phyloP scores from a whole-genome alignment of 2,329 filamentous ascomycete species.

The Aspergillus novofumigatus region DNA sequence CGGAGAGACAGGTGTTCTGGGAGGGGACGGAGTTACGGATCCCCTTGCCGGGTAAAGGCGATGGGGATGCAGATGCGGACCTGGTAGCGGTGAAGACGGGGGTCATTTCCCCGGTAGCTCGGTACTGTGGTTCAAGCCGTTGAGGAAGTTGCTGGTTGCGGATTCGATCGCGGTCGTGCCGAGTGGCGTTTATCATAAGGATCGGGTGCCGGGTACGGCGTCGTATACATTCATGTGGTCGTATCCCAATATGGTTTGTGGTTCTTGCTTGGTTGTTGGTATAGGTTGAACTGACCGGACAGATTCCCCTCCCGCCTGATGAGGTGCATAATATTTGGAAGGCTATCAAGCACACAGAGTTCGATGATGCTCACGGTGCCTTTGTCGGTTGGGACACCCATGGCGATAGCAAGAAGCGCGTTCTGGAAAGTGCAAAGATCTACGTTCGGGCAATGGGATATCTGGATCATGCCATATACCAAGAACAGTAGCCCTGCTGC shows the following conservation, averaged over 20 bases:
- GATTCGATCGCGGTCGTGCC: slow-evolving; percentile 73
- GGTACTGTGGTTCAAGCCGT: slow-evolving; percentile 58
- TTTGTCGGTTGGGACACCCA: slow-evolving; percentile 63
- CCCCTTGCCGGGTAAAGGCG: neutral
- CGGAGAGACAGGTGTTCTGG: slow-evolving; percentile 27
- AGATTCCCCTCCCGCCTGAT: slow-evolving; percentile 64
- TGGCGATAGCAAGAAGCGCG: slow-evolving; percentile 56
- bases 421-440: slow-evolving; percentile 74
- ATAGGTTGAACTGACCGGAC: slow-evolving; percentile 34
- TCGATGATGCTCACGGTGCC: slow-evolving; percentile 63
- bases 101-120: slow-evolving; percentile 77
- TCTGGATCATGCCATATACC: slow-evolving; percentile 28
- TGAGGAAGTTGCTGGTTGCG: slow-evolving; percentile 65
- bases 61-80: neutral
- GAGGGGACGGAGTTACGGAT: slow-evolving; percentile 38
- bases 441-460: slow-evolving; percentile 51
- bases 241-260: slow-evolving; percentile 56
- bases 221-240: slow-evolving; percentile 72
- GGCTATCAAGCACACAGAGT: slow-evolving; percentile 59
- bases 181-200: slow-evolving; percentile 24
- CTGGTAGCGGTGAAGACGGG: slow-evolving; percentile 63
- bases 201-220: slow-evolving; percentile 42
- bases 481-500: slow-evolving; percentile 10
- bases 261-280: slow-evolving; percentile 11
- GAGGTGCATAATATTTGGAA: slow-evolving; percentile 67